These are phyloP conservation scores for Hyaloperonospora arabidopsidis DNA, from an alignment of 352 stramenopile species.

Conservation along the genomic window DNA sequence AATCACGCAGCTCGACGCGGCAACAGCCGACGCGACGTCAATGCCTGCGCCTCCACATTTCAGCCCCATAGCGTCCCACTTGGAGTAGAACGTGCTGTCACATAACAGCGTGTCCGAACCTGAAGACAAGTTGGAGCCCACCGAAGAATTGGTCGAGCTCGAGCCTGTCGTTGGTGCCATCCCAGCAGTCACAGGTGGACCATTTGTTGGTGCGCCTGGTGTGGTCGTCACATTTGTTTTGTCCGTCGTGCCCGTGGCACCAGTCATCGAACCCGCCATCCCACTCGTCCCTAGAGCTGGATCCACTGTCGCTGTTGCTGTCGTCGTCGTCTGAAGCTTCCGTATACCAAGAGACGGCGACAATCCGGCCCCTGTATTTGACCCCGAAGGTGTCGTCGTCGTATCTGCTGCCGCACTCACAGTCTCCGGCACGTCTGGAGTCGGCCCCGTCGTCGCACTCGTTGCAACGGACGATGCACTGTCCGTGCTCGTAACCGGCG, in stretches of 20 bases:
- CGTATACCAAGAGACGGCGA: no score
- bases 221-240: slow-evolving; percentile 6
- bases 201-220: neutral
- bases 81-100: slow-evolving; percentile 72
- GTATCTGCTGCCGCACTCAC: neutral
- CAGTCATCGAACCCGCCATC: slow-evolving; percentile 5
- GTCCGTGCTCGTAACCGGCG: slow-evolving; percentile 7
- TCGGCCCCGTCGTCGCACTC: neutral
- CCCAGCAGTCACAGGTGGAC: neutral
- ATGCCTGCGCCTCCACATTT: slow-evolving; percentile 43
- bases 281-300: slow-evolving; percentile 14
- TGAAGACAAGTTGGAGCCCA: slow-evolving; percentile 11
- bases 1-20: slow-evolving; percentile 54
- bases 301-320: neutral
- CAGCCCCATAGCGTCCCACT: slow-evolving; percentile 61
- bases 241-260: slow-evolving; percentile 11
- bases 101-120: slow-evolving; percentile 45
- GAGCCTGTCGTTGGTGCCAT: slow-evolving; percentile 19
- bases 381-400: neutral
- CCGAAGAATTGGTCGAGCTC: slow-evolving; percentile 8
- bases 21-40: slow-evolving; percentile 45
- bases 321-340: neutral
- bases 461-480: slow-evolving; percentile 6
- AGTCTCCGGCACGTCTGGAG: neutral
- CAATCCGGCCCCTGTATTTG: neutral